Evolutionary conservation across 768 basidiomycete genomes (phyloP), one percentile per base, ranked within the genome.

Genomic region (Trametes maxima): DNA sequence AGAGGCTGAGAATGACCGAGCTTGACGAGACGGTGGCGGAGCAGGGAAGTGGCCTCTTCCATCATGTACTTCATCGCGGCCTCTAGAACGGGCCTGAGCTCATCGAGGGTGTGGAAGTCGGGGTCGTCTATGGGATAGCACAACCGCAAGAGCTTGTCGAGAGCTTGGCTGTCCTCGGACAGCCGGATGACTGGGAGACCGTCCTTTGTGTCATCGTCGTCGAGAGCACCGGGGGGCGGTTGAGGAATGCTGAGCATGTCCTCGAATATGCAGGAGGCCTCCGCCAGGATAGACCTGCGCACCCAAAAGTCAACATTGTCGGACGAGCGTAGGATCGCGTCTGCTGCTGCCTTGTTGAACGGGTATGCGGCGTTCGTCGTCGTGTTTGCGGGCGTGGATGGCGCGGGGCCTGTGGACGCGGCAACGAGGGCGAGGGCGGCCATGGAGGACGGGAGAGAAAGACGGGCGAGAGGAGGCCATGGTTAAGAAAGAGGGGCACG

Each of bases 1-100:
- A 65, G 57, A 11, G 65, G 65, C 14, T 59, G 68, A 11, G 65
- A 67, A 14, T 54, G 57, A 11, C 51, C 59, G 60, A 65, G 59
- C 22, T 45, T 55, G 39, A 54, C 35, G 39, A 67, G 56, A 13
- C 54, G 52, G 19, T n/a, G 24, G 12, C 55, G 49, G 25, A 69
- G 61, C 11, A 58, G 47, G 12, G 63, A 57, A 11, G 56, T 62
- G 10, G 59, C 61, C 42, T 55, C 58, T 16, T 64, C 62, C 66
- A 68, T 67, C 45, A 64, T 58, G 56, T 66, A 69, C 58, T 67
- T 65, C 19, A 59, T 33, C 19, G 68, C 68, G 21, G 67, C 68
- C 33, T 64, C 60, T 33, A 69, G 47, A 14, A 69, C 67, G 12
- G 59, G 51, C 16, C 58, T 51, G 22, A 69, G 37, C n/a, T 62